Conservation (phyloP, 1,284 basidiomycete genomes). For the Malassezia nana region DNA sequence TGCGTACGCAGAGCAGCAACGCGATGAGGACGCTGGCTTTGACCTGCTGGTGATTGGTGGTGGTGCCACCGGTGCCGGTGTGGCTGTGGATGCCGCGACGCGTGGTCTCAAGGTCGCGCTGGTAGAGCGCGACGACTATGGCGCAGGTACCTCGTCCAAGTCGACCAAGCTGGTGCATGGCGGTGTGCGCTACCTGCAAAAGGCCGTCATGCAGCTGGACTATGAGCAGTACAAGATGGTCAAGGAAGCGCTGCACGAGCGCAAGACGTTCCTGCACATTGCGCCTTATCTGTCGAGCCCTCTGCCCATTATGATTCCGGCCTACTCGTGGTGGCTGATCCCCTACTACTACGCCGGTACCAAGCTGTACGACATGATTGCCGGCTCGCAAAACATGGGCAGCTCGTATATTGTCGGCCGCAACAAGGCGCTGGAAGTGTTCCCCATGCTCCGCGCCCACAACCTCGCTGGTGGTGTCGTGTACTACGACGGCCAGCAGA, state of each 20-base stretch:
- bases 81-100: conserved; percentile 84
- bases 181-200: conserved; percentile 91
- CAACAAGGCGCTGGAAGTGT: conserved; percentile 81
- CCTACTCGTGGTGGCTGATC: conserved; percentile 85
- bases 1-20: conserved; percentile 16
- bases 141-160: conserved; percentile 82
- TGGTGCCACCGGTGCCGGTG: conserved; percentile 87
- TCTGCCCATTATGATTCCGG: conserved; percentile 86
- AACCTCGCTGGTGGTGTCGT: conserved; percentile 88
- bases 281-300: conserved; percentile 85
- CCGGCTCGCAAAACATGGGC: conserved; percentile 95
- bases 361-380: conserved; percentile 91
- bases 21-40: conserved; percentile 38
- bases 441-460: conserved; percentile 90
- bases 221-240: conserved; percentile 83
- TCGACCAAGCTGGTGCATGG: conserved; percentile 96
- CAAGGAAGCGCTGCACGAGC: conserved; percentile 80
- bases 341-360: conserved; percentile 93
- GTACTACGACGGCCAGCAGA: conserved; percentile 97
- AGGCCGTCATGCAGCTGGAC: conserved; percentile 89
- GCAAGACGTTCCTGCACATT: conserved; percentile 84
- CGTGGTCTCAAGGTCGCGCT: conserved; percentile 83
- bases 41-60: conserved; percentile 75
- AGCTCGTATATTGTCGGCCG: conserved; percentile 78
- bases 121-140: conserved; percentile 87